Percentiles rank a stretch among this genome's conserved stretches.
Conservation (phyloP, 179 eudicot genomes). For the Silene coronaria region DNA sequence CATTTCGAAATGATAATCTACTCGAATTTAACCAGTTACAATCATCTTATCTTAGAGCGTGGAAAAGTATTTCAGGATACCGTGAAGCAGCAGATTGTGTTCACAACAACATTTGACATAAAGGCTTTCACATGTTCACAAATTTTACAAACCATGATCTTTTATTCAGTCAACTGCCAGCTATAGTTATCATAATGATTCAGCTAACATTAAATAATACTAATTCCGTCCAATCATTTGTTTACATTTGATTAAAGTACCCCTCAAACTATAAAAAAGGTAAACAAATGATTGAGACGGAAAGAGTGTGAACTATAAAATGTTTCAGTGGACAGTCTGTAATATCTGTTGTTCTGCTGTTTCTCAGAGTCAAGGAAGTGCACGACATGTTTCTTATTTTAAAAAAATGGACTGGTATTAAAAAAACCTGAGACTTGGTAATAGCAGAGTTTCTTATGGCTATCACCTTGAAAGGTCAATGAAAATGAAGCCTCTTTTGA, state of each 20-base stretch:
- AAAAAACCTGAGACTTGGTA: constrained; percentile 8
- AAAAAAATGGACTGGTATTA: background rate
- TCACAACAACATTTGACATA: background rate
- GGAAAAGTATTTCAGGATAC: no score
- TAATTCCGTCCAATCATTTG: background rate
- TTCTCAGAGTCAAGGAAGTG: background rate
- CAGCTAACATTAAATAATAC: background rate
- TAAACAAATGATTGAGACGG: no score
- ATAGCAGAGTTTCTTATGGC: background rate
- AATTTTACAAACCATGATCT: background rate
- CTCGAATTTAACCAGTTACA: constrained; percentile 36
- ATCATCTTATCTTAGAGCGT: no score
- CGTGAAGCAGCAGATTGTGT: background rate
- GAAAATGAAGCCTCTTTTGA: constrained; percentile 13
- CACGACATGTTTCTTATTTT: background rate
- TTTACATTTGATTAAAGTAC: no score
- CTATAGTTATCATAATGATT: background rate
- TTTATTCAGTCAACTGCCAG: background rate
- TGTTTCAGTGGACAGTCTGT: background rate
- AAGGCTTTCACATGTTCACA: background rate
- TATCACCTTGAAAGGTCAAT: constrained; percentile 11
- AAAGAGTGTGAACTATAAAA: background rate
- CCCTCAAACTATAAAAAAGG: no score
- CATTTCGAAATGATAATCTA: constrained; percentile 82
- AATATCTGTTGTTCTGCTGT: background rate